Base-by-base conservation (phyloP, 495 filamentous ascomycete genomes). In the Podospora comata region DNA sequence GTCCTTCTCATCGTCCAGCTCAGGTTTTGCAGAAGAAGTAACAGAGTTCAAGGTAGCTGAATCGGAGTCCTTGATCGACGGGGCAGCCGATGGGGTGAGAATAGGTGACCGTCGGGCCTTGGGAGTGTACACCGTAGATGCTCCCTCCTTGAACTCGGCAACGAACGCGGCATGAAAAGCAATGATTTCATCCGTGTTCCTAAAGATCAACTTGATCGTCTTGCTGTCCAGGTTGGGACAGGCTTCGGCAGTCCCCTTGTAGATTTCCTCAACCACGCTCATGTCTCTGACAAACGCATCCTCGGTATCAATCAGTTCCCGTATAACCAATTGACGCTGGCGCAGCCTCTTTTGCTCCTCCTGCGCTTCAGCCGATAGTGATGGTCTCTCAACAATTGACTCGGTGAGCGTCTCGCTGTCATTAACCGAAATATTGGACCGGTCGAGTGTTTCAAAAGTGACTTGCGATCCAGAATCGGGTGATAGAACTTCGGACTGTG, bases 221-320 rank as follows among this genome's bases (percentile, higher is more conserved):
- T 93, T 90, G 19, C 83, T 76, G 28, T 90, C 91, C n/a, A 97
- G 84, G 64, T 91, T 86, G 20, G 92, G 85, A 60, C 89, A 90
- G 19, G 92, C 89, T 69, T 90, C 90, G 0, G 92, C 92, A 0
- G 95, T 97, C n/a, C 90, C 92, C 77, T 94, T 96, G 82, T 97
- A 99, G 58, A 98, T 97, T 72, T 97, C 92, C 73, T 96, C 91
- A 5, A 96, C 89, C 54, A 99, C 92, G 72, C 91, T 96, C 92
- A 99, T 94, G 78, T 99, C 95, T 68, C 90, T 85, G 59, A 92
- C 85, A 77, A 94, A 98, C 18, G 87, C 86, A 32, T 90, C 86
- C 75, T 99, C 95, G 3, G 96, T 99, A 71, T 96, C 92, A 54
- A 97, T 86, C 23, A 99, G 82, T 77, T 99, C 95, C 70, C 93